Evolutionary conservation across 2,329 filamentous ascomycete genomes (phyloP).

Genomic region (Canariomyces notabilis): DNA sequence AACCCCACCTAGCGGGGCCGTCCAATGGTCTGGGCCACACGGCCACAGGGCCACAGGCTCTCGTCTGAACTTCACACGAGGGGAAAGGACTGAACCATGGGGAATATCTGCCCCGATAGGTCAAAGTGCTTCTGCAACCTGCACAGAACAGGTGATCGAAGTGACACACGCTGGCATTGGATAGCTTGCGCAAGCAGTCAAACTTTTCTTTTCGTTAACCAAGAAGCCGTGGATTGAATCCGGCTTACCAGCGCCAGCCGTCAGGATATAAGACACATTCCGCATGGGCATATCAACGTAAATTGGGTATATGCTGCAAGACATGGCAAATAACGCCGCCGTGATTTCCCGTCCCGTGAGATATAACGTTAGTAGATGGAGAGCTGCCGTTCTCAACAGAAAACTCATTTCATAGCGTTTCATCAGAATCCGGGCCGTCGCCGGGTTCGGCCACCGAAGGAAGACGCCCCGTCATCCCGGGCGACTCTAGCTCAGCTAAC

Average conservation of each 20-base stretch:
- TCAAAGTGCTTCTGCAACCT: too few relatives aligned
- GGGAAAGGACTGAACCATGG: too few relatives aligned
- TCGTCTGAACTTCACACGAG: conserved; percentile 1
- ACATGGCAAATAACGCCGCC: not conserved
- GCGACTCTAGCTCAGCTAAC: conserved; percentile 17
- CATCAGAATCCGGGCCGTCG: conserved; percentile 12
- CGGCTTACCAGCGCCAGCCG: too few relatives aligned
- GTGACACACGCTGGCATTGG: too few relatives aligned
- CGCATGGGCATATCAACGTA: conserved; percentile 1
- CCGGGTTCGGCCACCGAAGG: conserved; percentile 29
- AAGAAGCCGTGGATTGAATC: too few relatives aligned
- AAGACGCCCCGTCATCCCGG: conserved; percentile 20
- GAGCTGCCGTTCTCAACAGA: not conserved
- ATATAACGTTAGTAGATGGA: not conserved
- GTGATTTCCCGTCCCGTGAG: not conserved
- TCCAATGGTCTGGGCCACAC: conserved; percentile 11
- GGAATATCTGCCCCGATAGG: too few relatives aligned
- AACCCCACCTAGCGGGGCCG: conserved; percentile 10
- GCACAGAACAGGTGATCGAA: too few relatives aligned
- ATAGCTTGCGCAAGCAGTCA: too few relatives aligned
- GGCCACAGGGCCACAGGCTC: not conserved
- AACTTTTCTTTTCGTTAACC: too few relatives aligned
- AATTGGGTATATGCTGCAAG: conserved; percentile 11
- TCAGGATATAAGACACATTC: too few relatives aligned
- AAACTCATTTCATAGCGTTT: conserved; percentile 7